Percentiles rank a stretch among this genome's conserved stretches.
Evolutionary conservation across 306 rosid species (phyloP).

Genomic region (Begonia peltatifolia): DNA sequence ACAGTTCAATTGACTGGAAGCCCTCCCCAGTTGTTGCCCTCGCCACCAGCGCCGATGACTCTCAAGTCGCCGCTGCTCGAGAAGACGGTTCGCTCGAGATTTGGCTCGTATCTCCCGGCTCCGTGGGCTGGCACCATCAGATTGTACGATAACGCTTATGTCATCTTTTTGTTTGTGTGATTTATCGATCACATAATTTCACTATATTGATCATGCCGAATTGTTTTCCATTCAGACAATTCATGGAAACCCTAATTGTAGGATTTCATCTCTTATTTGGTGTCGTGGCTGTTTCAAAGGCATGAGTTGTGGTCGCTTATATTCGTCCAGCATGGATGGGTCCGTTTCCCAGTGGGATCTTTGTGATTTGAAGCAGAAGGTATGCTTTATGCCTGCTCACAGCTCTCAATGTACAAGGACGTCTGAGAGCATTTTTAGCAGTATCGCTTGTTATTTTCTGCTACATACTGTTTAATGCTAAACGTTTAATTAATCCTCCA

Average conservation of each 20-base stretch:
- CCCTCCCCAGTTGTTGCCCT: conserved; percentile 72
- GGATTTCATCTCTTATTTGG: conserved; percentile 79
- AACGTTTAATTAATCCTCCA: not conserved
- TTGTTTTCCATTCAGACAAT: conserved; percentile 35
- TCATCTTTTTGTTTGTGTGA: not conserved
- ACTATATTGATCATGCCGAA: not conserved
- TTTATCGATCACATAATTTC: not conserved
- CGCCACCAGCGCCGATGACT: conserved; percentile 71
- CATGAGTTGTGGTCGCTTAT: conserved; percentile 48
- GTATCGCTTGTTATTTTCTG: not conserved
- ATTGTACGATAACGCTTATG: conserved; percentile 26
- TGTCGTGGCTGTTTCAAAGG: conserved; percentile 39
- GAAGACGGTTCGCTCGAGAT: conserved; percentile 82
- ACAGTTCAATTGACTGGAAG: conserved; percentile 56
- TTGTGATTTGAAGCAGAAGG: conserved; percentile 65
- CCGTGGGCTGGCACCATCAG: conserved; percentile 97
- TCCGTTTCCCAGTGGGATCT: conserved; percentile 79
- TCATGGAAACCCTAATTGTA: conserved; percentile 50
- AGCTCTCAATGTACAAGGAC: too few species aligned
- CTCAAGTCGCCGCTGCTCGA: conserved; percentile 82
- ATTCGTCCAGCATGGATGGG: conserved; percentile 73
- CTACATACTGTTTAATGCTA: not conserved
- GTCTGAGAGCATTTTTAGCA: not conserved
- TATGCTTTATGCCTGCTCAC: conserved; percentile 3
- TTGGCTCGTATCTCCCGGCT: conserved; percentile 93